A percentile compares a stretch with the other conserved stretches of the same genome.
Conservation (phyloP, 768 basidiomycete genomes). For the Tricholoma saponaceum region DNA sequence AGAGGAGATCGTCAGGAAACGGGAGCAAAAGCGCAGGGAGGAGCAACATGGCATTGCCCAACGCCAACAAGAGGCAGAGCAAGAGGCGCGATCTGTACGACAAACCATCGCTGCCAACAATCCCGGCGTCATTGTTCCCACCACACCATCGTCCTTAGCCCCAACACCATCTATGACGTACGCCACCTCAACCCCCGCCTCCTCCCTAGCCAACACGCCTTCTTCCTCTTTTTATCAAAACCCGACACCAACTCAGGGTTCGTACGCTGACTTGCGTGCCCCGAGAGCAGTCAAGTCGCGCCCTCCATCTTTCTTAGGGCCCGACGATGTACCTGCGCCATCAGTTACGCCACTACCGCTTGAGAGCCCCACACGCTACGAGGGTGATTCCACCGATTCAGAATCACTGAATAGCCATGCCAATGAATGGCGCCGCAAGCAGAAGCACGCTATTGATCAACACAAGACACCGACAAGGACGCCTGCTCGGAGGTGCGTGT, state of each 20-base stretch:
- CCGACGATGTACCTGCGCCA: slow-evolving; percentile 19
- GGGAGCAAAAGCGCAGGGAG: slow-evolving; percentile 37
- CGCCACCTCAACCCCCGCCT: slow-evolving; percentile 10
- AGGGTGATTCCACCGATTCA: slow-evolving; percentile 43
- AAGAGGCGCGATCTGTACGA: slow-evolving; percentile 41
- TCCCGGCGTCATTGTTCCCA: slow-evolving; percentile 8
- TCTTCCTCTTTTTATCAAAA: slow-evolving; percentile 16
- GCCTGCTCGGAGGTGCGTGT: slow-evolving; percentile 32
- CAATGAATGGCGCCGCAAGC: slow-evolving; percentile 19
- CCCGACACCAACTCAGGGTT: slow-evolving; percentile 4
- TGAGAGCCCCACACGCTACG: slow-evolving; percentile 57
- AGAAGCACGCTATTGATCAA: slow-evolving; percentile 18
- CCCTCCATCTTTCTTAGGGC: slow-evolving; percentile 28
- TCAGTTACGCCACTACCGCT: slow-evolving; percentile 45
- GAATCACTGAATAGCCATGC: slow-evolving; percentile 31
- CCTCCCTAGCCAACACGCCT: slow-evolving; percentile 9
- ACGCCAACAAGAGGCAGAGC: slow-evolving; percentile 59
- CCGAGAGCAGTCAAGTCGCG: slow-evolving; percentile 30
- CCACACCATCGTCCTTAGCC: slow-evolving; percentile 6
- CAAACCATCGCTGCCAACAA: slow-evolving; percentile 27
- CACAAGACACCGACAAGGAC: slow-evolving; percentile 24
- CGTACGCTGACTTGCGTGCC: slow-evolving; percentile 19
- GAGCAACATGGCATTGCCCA: slow-evolving; percentile 56
- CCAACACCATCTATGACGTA: slow-evolving; percentile 9
- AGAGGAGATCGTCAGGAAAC: slow-evolving; percentile 38